phyloP scores from a whole-genome alignment of 2,329 filamentous ascomycete species.

The Colletotrichum eleusines region DNA sequence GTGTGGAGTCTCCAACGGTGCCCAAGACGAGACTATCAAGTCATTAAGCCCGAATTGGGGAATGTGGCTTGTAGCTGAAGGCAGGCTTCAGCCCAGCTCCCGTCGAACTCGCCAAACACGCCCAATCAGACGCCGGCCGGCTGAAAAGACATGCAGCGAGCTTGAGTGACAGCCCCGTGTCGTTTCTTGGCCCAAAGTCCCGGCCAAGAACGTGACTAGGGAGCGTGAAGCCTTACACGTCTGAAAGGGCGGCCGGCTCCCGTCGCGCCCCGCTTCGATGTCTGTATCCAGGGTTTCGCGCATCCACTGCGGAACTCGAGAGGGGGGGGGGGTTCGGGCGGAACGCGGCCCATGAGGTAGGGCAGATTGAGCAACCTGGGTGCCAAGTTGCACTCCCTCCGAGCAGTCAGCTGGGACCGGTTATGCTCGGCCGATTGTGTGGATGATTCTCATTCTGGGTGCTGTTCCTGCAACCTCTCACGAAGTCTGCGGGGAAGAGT shows the following conservation, averaged over 20 bases:
- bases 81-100: constrained; percentile 32
- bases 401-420: not conserved
- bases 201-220: constrained; percentile 8
- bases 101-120: constrained; percentile 31
- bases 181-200: constrained; percentile 3
- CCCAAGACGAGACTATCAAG: constrained; percentile 37
- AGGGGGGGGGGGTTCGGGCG: constrained; percentile 17
- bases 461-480: not conserved
- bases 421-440: constrained; percentile 11
- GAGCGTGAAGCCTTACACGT: constrained; percentile 2
- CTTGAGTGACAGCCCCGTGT: constrained; percentile 17
- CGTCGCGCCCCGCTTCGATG: constrained; percentile 12
- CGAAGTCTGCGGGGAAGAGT: not conserved
- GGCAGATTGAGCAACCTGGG: constrained; percentile 17
- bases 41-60: constrained; percentile 34
- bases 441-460: not conserved
- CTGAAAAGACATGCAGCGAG: constrained; percentile 14
- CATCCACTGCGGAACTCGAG: constrained; percentile 33
- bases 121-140: constrained; percentile 26
- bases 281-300: constrained; percentile 3
- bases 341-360: constrained; percentile 3
- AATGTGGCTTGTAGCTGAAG: constrained; percentile 41
- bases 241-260: constrained; percentile 8
- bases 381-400: constrained; percentile 3
- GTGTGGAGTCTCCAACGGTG: constrained; percentile 35